Evolutionary conservation across 306 rosid species (phyloP).

Genomic region (Geum urbanum): DNA sequence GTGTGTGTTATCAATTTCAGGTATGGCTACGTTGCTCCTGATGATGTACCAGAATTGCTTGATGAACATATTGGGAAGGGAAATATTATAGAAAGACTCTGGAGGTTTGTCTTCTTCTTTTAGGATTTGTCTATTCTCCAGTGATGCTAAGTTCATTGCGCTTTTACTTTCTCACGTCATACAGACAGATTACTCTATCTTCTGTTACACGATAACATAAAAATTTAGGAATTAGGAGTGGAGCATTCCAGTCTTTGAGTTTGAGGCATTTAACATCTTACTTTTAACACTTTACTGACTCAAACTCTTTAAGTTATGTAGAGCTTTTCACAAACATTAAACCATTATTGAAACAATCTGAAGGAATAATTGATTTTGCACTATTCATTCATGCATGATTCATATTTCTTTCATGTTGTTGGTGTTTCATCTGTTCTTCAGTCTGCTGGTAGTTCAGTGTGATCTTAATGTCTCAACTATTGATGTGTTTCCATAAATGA

Average conservation of each 20-base stretch:
- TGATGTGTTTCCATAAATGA: not conserved
- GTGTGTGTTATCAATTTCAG: constrained; percentile 35
- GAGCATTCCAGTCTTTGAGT: no score
- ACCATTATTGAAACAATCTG: not conserved
- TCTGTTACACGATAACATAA: not conserved
- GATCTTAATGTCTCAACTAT: not conserved
- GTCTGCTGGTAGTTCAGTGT: not conserved
- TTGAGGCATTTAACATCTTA: not conserved
- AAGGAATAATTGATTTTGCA: not conserved
- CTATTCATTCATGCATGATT: not conserved
- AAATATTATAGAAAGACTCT: constrained; percentile 64
- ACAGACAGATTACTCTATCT: not conserved
- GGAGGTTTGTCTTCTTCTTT: constrained; percentile 56
- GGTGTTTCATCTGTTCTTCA: not conserved
- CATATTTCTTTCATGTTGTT: not conserved
- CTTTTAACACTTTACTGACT: not conserved
- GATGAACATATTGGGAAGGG: constrained; percentile 84
- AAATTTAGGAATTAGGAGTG: not conserved
- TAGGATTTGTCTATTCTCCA: constrained; percentile 7
- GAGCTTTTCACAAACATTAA: not conserved
- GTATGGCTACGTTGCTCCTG: constrained; percentile 93
- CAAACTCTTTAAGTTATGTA: not conserved
- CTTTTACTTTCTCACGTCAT: not conserved
- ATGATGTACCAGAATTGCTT: constrained; percentile 74
- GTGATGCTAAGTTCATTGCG: constrained; percentile 4